phyloP scores from a whole-genome alignment of 2,329 filamentous ascomycete species.

The Diplodia seriata region DNA sequence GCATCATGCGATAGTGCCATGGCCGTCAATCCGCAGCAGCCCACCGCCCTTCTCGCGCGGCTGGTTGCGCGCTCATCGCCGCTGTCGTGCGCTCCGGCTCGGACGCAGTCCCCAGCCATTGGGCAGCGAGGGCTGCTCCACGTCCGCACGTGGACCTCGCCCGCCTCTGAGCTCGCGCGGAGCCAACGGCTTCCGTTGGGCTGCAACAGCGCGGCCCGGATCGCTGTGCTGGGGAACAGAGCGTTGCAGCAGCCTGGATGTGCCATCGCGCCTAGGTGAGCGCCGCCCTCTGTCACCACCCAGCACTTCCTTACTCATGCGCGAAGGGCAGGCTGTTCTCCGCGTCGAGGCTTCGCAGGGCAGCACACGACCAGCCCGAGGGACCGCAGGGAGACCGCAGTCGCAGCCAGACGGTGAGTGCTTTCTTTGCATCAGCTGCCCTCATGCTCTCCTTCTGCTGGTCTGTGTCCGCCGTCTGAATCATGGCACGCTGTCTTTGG shows the following conservation, averaged over 20 bases:
- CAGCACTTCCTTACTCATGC: conserved; percentile 18
- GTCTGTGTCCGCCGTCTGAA: conserved; percentile 18
- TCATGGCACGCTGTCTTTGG: conserved; percentile 9
- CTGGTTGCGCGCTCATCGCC: conserved; percentile 7
- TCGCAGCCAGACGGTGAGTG: conserved; percentile 22
- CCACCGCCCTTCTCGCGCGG: conserved; percentile 15
- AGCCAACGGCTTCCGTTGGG: conserved; percentile 24
- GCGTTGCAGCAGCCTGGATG: conserved; percentile 11
- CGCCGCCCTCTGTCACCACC: conserved; percentile 16
- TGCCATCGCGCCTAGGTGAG: conserved; percentile 24
- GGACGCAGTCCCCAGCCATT: conserved; percentile 4
- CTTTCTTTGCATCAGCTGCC: conserved; percentile 10
- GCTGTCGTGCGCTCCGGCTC: conserved; percentile 2
- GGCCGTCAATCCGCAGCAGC: conserved; percentile 4
- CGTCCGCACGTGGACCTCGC: conserved; percentile 15
- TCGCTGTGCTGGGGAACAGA: conserved; percentile 9
- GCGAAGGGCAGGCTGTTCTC: conserved; percentile 15
- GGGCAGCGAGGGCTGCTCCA: conserved; percentile 11
- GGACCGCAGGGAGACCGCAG: conserved; percentile 6
- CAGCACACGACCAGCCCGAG: conserved; percentile 1
- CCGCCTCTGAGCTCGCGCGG: conserved; percentile 27
- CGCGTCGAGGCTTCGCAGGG: neutral
- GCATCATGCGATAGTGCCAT: conserved; percentile 20
- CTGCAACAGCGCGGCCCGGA: conserved; percentile 7
- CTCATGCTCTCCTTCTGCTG: conserved; percentile 11